Percentiles rank a stretch among this genome's conserved stretches.
Conservation (phyloP, 2,329 filamentous ascomycete genomes). For the Alternaria brassicicola region DNA sequence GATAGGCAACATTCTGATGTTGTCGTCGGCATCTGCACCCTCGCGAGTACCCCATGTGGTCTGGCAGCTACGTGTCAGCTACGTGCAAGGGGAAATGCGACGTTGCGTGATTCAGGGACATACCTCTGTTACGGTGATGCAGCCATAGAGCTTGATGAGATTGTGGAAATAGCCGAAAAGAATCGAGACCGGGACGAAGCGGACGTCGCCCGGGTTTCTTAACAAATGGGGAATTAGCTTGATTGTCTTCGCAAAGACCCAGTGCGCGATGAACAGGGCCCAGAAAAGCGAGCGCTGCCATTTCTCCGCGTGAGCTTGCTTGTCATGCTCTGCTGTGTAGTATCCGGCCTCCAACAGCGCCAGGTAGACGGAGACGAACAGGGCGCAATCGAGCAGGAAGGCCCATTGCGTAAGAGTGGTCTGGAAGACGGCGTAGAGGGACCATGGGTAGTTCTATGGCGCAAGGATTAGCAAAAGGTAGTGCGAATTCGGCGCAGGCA, state of each 20-base stretch:
- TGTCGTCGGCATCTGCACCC: conserved; percentile 78
- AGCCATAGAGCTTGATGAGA: conserved; percentile 86
- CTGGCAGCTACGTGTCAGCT: conserved; percentile 55
- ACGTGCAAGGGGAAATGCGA: conserved; percentile 8
- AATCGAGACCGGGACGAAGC: conserved; percentile 83
- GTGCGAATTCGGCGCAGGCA: conserved; percentile 25
- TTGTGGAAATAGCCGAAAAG: conserved; percentile 93
- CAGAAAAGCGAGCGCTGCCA: conserved; percentile 39
- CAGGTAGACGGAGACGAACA: conserved; percentile 41
- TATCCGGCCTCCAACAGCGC: conserved; percentile 42
- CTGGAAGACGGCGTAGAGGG: conserved; percentile 88
- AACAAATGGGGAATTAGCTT: conserved; percentile 88
- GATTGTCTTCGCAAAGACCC: conserved; percentile 84
- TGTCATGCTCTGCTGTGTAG: conserved; percentile 28
- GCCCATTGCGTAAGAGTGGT: conserved; percentile 92
- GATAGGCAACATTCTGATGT: conserved; percentile 49
- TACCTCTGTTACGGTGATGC: conserved; percentile 67
- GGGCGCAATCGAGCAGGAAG: conserved; percentile 71
- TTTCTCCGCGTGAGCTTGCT: conserved; percentile 20
- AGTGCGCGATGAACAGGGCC: conserved; percentile 49
- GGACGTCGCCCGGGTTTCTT: conserved; percentile 79
- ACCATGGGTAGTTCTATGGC: conserved; percentile 81
- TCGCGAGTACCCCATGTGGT: conserved; percentile 95
- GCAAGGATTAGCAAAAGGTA: conserved; percentile 35
- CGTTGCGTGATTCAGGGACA: conserved; percentile 31